Conservation (phyloP, 495 filamentous ascomycete species). For the Corynascus novoguineensis region DNA sequence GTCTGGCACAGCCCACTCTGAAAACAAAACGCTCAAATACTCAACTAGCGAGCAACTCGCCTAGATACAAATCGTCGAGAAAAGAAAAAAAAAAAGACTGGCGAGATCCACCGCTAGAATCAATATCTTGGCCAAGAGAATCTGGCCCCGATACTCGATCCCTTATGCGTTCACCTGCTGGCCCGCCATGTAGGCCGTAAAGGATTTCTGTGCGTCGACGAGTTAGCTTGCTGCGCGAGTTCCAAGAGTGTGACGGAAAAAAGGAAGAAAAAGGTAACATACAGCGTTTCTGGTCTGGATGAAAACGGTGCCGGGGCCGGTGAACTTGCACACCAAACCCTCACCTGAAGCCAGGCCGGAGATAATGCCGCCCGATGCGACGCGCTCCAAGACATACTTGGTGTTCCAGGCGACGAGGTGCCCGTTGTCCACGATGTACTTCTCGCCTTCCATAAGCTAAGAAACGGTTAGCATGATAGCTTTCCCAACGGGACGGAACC, state of each 20-base stretch:
- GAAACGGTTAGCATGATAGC: neutral
- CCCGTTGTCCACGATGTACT: slow-evolving; percentile 91
- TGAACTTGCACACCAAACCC: slow-evolving; percentile 90
- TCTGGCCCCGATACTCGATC: neutral
- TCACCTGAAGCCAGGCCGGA: slow-evolving; percentile 72
- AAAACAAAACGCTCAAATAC: no score
- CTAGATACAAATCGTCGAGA: no score
- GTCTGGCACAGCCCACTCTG: no score
- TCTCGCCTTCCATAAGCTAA: slow-evolving; percentile 69
- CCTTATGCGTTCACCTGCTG: slow-evolving; percentile 25
- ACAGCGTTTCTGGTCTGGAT: slow-evolving; percentile 86
- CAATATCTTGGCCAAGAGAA: neutral
- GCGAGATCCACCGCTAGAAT: neutral
- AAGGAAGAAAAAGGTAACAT: slow-evolving; percentile 25
- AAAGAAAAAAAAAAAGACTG: no score
- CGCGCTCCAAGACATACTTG: slow-evolving; percentile 83
- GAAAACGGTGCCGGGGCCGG: slow-evolving; percentile 87
- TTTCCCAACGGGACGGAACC: neutral
- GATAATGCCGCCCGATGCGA: slow-evolving; percentile 83
- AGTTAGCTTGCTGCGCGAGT: slow-evolving; percentile 14
- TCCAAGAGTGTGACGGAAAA: neutral
- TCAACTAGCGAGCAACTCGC: no score
- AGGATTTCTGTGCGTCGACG: slow-evolving; percentile 32
- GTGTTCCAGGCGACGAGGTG: slow-evolving; percentile 97
- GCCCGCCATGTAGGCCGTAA: slow-evolving; percentile 43